These are phyloP conservation scores for Fusarium goolgardi DNA, from an alignment of 2,329 filamentous ascomycete genomes.

Conservation along the genomic window DNA sequence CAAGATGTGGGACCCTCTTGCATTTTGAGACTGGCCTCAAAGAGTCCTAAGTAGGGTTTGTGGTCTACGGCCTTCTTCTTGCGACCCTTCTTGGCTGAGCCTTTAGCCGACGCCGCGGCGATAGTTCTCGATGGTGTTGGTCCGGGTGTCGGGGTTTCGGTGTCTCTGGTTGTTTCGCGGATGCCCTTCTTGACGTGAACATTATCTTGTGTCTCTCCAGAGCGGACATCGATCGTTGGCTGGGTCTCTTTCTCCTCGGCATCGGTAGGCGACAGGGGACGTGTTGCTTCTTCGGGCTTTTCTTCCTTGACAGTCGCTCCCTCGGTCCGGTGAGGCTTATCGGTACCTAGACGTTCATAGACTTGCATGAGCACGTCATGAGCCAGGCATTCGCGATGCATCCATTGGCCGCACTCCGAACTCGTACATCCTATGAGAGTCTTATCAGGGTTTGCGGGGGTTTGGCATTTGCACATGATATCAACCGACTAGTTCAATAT, in stretches of 20 bases:
- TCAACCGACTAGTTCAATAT: conserved; percentile 61
- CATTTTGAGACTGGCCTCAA: conserved; percentile 62
- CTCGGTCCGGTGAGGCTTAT: conserved; percentile 60
- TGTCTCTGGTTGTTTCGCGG: conserved; percentile 48
- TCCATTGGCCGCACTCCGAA: conserved; percentile 67
- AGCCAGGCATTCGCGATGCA: conserved; percentile 72
- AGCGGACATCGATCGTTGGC: conserved; percentile 65
- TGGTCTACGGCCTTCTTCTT: conserved; percentile 54
- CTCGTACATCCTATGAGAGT: conserved; percentile 69
- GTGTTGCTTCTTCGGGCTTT: conserved; percentile 49
- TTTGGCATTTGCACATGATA: conserved; percentile 67
- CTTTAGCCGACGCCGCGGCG: conserved; percentile 43
- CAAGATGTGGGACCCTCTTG: conserved; percentile 61
- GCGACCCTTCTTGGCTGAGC: conserved; percentile 51
- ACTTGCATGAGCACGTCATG: conserved; percentile 64
- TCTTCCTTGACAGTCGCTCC: conserved; percentile 56
- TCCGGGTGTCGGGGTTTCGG: conserved; percentile 50
- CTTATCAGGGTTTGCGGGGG: conserved; percentile 71
- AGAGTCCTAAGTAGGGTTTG: conserved; percentile 64
- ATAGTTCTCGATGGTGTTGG: conserved; percentile 44
- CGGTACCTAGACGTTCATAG: conserved; percentile 62
- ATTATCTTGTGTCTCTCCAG: conserved; percentile 57
- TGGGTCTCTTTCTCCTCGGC: conserved; percentile 62
- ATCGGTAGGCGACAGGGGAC: conserved; percentile 64
- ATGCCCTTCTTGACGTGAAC: conserved; percentile 53